Evolutionary conservation across 164 flowering plant species (phyloP).

Genomic region (Annona squamosa): DNA sequence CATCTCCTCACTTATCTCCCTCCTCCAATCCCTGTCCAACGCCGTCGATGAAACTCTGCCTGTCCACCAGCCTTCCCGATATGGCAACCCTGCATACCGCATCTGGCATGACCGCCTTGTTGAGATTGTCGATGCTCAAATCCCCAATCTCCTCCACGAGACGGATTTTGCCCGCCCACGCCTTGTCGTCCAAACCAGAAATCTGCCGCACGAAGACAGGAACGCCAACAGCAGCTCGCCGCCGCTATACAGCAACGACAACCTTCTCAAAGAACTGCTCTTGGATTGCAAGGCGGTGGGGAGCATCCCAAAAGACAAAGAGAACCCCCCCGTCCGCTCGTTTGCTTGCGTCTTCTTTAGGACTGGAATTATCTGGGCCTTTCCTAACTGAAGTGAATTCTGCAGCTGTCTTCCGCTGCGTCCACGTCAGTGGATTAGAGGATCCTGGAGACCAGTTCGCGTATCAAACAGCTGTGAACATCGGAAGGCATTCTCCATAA

Average conservation of each 20-base stretch:
- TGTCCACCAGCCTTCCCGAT: slow-evolving; percentile 53
- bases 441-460: slow-evolving; percentile 64
- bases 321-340: slow-evolving; percentile 31
- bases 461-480: slow-evolving; percentile 83
- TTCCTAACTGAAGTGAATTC: slow-evolving; percentile 66
- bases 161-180: no score
- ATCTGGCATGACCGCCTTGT: slow-evolving; percentile 58
- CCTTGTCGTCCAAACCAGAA: no score
- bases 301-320: slow-evolving; percentile 44
- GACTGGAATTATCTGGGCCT: slow-evolving; percentile 50
- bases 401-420: slow-evolving; percentile 70
- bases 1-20: slow-evolving; percentile 27
- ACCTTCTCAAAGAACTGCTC: neutral
- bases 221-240: slow-evolving; percentile 52
- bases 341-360: slow-evolving; percentile 38
- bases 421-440: slow-evolving; percentile 50
- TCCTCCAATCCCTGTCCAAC: slow-evolving; percentile 36
- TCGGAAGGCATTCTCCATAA: slow-evolving; percentile 49
- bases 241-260: slow-evolving; percentile 23
- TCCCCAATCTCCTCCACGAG: slow-evolving; percentile 16
- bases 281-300: neutral
- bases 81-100: slow-evolving; percentile 70
- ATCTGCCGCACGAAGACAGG: slow-evolving; percentile 69
- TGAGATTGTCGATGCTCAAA: slow-evolving; percentile 15
- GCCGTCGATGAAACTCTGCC: slow-evolving; percentile 80